These are phyloP conservation scores for Ustilago bromivora DNA, from an alignment of 1,284 basidiomycete genomes.

Conservation along the genomic window DNA sequence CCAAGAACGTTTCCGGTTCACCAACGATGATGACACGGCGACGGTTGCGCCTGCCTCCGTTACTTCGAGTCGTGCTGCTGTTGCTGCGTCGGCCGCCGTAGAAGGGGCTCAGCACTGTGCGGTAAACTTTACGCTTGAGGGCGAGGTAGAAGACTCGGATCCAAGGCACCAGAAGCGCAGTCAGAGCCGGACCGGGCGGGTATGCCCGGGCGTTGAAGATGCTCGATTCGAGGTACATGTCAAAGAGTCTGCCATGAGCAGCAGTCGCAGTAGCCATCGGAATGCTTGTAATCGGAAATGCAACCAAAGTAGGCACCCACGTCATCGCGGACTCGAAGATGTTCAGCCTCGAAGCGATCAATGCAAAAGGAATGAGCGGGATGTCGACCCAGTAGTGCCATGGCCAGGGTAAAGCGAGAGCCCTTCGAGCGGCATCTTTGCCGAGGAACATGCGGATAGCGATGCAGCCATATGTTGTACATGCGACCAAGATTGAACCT, in stretches of 20 bases:
- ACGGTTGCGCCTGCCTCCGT: slow-evolving; percentile 16
- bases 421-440: slow-evolving; percentile 43
- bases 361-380: slow-evolving; percentile 64
- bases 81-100: slow-evolving; percentile 14
- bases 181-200: slow-evolving; percentile 57
- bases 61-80: slow-evolving; percentile 8
- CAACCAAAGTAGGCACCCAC: slow-evolving; percentile 60
- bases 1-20: slow-evolving; percentile 34
- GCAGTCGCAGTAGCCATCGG: slow-evolving; percentile 24
- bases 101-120: slow-evolving; percentile 46
- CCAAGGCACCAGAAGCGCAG: slow-evolving; percentile 61
- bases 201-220: slow-evolving; percentile 30
- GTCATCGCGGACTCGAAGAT: slow-evolving; percentile 59
- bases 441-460: slow-evolving; percentile 58
- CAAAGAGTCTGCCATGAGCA: slow-evolving; percentile 25
- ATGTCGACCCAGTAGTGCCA: slow-evolving; percentile 66
- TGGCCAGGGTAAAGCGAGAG: slow-evolving; percentile 57
- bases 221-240: slow-evolving; percentile 26
- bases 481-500: slow-evolving; percentile 43
- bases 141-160: slow-evolving; percentile 57
- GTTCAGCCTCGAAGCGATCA: slow-evolving; percentile 56
- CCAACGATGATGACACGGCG: slow-evolving; percentile 51
- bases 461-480: slow-evolving; percentile 54
- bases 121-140: slow-evolving; percentile 54
- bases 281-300: slow-evolving; percentile 47